These are phyloP conservation scores for Neonectria sp. DNA, from an alignment of 2,329 filamentous ascomycete species.

Conservation along the genomic window DNA sequence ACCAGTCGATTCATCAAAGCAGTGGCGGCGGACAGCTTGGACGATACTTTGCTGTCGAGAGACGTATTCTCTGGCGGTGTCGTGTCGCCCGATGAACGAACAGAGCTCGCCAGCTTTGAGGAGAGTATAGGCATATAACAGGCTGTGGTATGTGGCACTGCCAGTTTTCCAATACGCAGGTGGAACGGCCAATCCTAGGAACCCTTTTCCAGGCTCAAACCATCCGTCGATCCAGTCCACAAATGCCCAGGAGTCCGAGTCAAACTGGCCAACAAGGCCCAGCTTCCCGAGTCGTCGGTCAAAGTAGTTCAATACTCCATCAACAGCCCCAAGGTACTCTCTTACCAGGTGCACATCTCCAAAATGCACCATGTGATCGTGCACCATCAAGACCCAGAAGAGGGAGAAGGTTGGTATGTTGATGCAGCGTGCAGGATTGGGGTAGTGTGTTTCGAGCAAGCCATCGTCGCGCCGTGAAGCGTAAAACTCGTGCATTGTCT, in stretches of 20 bases:
- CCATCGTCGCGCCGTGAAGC: slow-evolving; percentile 26
- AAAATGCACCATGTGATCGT: slow-evolving; percentile 31
- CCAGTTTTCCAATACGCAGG: slow-evolving; percentile 17
- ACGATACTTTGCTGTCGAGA: slow-evolving; percentile 16
- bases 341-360: slow-evolving; percentile 23
- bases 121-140: slow-evolving; percentile 25
- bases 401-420: slow-evolving; percentile 27
- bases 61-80: slow-evolving; percentile 21
- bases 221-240: slow-evolving; percentile 21
- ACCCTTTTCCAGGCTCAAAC: slow-evolving; percentile 19
- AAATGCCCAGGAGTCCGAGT: slow-evolving; percentile 24
- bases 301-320: slow-evolving; percentile 27
- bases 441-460: slow-evolving; percentile 23
- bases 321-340: slow-evolving; percentile 23
- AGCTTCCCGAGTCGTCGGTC: slow-evolving; percentile 4
- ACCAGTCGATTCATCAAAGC: slow-evolving; percentile 3
- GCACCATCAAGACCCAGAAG: slow-evolving; percentile 29
- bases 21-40: slow-evolving; percentile 13
- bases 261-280: slow-evolving; percentile 27
- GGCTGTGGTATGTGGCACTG: slow-evolving; percentile 20
- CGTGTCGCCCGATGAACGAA: slow-evolving; percentile 13
- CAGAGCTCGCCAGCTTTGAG: slow-evolving; percentile 23
- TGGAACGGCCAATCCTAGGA: slow-evolving; percentile 21
- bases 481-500: slow-evolving; percentile 32
- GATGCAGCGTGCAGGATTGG: slow-evolving; percentile 17